Conservation (phyloP, 129 eudicot genomes). For the Helianthus tuberosus region DNA sequence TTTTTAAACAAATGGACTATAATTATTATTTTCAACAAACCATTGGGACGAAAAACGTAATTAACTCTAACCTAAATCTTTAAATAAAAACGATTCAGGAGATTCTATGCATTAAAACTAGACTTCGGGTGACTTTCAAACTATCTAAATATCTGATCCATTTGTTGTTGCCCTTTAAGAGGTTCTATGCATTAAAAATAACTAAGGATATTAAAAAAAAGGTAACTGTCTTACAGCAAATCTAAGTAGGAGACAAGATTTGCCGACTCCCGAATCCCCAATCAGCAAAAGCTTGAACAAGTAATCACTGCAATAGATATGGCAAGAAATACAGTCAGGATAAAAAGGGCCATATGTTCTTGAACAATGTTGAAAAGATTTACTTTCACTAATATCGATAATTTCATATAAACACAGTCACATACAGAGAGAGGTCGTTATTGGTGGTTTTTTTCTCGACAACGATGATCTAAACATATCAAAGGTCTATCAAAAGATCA, state of each 20-base stretch:
- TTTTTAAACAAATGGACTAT: too few relatives aligned
- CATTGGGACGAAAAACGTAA: too few relatives aligned
- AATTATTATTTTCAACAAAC: too few relatives aligned
- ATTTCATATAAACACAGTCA: neutral
- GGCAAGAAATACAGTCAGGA: slow-evolving; percentile 1
- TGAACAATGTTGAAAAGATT: slow-evolving; percentile 15
- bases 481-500: neutral
- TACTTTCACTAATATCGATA: neutral
- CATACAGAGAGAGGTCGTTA: neutral
- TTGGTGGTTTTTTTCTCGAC: neutral
- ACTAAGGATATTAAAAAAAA: neutral
- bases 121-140: neutral
- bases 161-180: neutral
- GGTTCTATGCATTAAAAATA: neutral
- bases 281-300: slow-evolving; percentile 75
- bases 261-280: slow-evolving; percentile 82
- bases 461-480: neutral
- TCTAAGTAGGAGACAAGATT: slow-evolving; percentile 80
- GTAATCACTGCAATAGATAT: slow-evolving; percentile 60
- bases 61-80: neutral
- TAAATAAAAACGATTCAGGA: neutral
- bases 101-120: neutral
- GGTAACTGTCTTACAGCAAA: slow-evolving; percentile 59
- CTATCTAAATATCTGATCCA: neutral
- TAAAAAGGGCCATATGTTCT: neutral